These are phyloP conservation scores for Candida ulmi DNA, from an alignment of 805 yeast species.

Conservation along the genomic window DNA sequence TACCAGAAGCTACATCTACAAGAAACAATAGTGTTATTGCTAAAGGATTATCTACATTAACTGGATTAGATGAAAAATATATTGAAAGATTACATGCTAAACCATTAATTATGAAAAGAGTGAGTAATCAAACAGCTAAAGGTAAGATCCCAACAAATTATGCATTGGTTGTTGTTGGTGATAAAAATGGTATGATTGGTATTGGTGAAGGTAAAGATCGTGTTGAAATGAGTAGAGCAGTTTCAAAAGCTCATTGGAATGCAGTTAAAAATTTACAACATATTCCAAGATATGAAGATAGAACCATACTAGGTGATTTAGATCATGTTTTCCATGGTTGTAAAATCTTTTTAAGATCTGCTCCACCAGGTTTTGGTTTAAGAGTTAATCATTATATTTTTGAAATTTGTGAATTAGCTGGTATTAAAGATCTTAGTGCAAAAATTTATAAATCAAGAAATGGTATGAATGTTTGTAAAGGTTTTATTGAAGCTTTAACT, in stretches of 20 bases:
- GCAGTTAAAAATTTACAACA: slow-evolving; percentile 81
- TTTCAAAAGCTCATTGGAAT: slow-evolving; percentile 84
- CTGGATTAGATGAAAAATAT: slow-evolving; percentile 61
- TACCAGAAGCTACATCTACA: slow-evolving; percentile 17
- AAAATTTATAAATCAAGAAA: slow-evolving; percentile 91
- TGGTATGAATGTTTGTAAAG: slow-evolving; percentile 90
- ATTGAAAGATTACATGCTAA: slow-evolving; percentile 56
- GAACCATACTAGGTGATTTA: slow-evolving; percentile 84
- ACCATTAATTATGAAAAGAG: slow-evolving; percentile 70
- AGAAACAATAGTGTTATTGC: slow-evolving; percentile 32
- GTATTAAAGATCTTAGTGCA: slow-evolving; percentile 88
- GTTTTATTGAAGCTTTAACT: slow-evolving; percentile 77
- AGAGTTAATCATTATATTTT: slow-evolving; percentile 86
- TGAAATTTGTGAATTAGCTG: slow-evolving; percentile 89
- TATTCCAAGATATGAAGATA: slow-evolving; percentile 82
- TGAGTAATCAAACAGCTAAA: slow-evolving; percentile 85
- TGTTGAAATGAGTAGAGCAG: slow-evolving; percentile 68
- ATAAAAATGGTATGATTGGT: slow-evolving; percentile 89
- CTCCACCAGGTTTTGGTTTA: slow-evolving; percentile 91
- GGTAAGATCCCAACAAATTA: slow-evolving; percentile 84
- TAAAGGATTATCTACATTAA: slow-evolving; percentile 50
- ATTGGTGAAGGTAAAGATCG: slow-evolving; percentile 92
- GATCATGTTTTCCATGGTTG: slow-evolving; percentile 86
- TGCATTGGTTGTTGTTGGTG: slow-evolving; percentile 87
- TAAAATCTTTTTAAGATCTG: slow-evolving; percentile 71